A percentile compares a stretch with the other conserved stretches of the same genome.
These are phyloP conservation scores for Trichosporon sp. DNA, from an alignment of 1,284 basidiomycete genomes.

Conservation along the genomic window DNA sequence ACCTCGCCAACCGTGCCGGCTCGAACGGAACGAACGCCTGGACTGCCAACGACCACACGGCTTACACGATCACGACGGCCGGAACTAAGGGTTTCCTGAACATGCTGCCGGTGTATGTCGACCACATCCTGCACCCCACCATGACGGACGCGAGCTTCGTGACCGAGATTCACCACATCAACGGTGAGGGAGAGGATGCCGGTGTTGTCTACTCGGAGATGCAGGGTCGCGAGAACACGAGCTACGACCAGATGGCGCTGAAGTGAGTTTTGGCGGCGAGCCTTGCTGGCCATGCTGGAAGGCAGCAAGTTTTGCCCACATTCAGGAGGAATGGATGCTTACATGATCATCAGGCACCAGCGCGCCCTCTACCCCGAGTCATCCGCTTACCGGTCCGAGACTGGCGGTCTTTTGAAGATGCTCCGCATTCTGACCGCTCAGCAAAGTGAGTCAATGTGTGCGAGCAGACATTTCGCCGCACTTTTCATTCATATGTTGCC, in stretches of 20 bases:
- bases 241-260: slow-evolving; percentile 82
- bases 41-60: slow-evolving; percentile 63
- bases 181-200: slow-evolving; percentile 81
- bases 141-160: slow-evolving; percentile 84
- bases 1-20: slow-evolving; percentile 93
- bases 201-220: slow-evolving; percentile 98
- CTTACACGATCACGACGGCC: slow-evolving; percentile 95
- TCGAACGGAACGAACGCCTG: slow-evolving; percentile 78
- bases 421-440: slow-evolving; percentile 79
- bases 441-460: slow-evolving; percentile 64
- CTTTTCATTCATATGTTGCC: not conserved
- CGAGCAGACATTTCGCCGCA: not conserved
- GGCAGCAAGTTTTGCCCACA: not conserved
- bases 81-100: slow-evolving; percentile 93
- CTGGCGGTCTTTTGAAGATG: slow-evolving; percentile 91
- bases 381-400: slow-evolving; percentile 92
- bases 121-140: slow-evolving; percentile 96
- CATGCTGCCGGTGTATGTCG: slow-evolving; percentile 89
- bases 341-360: slow-evolving; percentile 57
- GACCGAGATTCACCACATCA: slow-evolving; percentile 93
- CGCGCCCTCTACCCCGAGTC: slow-evolving; percentile 70
- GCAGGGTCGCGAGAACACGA: slow-evolving; percentile 94
- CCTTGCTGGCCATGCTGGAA: too few species aligned
- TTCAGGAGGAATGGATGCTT: not conserved
- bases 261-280: slow-evolving; percentile 56